A percentile compares a stretch with the other conserved stretches of the same genome.
Conservation (phyloP, 2,329 filamentous ascomycete genomes). For the Neonectria coccinea region DNA sequence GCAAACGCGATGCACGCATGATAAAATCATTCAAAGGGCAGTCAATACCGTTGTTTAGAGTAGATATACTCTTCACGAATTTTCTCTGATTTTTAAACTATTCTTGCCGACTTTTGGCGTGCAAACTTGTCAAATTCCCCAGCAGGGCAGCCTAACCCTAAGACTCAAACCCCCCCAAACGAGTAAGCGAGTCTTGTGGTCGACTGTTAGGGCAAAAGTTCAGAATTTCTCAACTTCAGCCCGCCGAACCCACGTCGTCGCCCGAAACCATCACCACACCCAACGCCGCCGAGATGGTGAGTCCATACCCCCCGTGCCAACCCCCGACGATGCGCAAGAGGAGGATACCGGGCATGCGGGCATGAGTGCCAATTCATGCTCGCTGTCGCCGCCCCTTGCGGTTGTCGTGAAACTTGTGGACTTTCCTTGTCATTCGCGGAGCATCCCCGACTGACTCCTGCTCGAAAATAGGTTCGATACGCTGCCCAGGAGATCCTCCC, state of each 20-base stretch:
- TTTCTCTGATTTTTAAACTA: slow-evolving; percentile 22
- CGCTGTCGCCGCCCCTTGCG: slow-evolving; percentile 1
- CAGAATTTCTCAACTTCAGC: slow-evolving; percentile 61
- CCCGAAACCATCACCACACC: slow-evolving; percentile 66
- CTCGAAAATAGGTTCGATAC: slow-evolving; percentile 83
- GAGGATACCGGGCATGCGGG: slow-evolving; percentile 29
- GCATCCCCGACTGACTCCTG: slow-evolving; percentile 41
- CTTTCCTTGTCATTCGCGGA: slow-evolving; percentile 6
- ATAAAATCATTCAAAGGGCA: slow-evolving; percentile 1
- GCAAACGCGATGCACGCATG: not conserved
- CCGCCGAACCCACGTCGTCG: slow-evolving; percentile 61
- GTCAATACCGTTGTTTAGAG: rapidly evolving
- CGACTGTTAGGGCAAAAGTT: slow-evolving; percentile 58
- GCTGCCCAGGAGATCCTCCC: slow-evolving; percentile 87
- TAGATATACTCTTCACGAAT: not conserved
- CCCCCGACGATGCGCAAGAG: slow-evolving; percentile 36
- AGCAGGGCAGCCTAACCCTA: slow-evolving; percentile 58
- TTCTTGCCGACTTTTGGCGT: slow-evolving; percentile 27
- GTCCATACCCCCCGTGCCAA: slow-evolving; percentile 47
- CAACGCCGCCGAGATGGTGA: slow-evolving; percentile 69
- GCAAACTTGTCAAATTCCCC: slow-evolving; percentile 13
- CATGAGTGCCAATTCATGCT: slow-evolving; percentile 14
- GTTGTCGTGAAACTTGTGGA: slow-evolving; percentile 10
- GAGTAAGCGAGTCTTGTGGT: slow-evolving; percentile 60
- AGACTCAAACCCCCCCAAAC: slow-evolving; percentile 47